Base-by-base conservation (phyloP, 176 grass and related monocot species). In the Oryza glumipatula region DNA sequence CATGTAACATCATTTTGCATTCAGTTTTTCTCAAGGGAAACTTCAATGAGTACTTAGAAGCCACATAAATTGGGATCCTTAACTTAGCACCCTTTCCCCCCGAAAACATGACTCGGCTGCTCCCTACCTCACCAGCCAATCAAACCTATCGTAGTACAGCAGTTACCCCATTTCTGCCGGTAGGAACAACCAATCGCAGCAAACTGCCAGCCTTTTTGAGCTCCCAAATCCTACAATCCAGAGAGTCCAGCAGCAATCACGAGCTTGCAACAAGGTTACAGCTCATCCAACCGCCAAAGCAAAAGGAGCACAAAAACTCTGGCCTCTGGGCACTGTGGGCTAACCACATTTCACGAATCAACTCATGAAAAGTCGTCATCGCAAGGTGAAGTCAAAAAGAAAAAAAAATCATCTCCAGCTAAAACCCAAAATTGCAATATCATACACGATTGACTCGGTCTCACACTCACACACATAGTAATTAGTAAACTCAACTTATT, bases 251-350 rank as follows among this genome's bases (percentile, higher is more conserved):
- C 65, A 11, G 4, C 35, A 77, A 78, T 49, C 80, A 84, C 84
- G 75, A 87, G 75, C 33, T 70, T 76, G 70, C 80, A 84, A 36
- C 75, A 38, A 65, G 52, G 21, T 51, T 84, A 80, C 88, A 90
- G 84, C 17, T 87, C 84, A 83, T 75, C 24, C 44, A 52, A 83
- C 6, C 74, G 69, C 63, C 19, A 79, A 83, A 86, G 75, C 46
- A 2, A 86, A 86, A 81, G 6, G 47, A 11, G n/a, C 28, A 17
- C 45, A 67, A 38, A 68, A 51, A 32, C 30, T 32, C 30, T 32
- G 30, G 30, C 30, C 61, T 69, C 23, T 4, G 41, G 24, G 15
- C 48, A 6, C 64, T 4, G 7, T 4, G 7, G 6, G 43, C 30
- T 22, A 24, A 56, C 46, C 4, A 67, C 49, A 64, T 49, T 69